These are phyloP conservation scores for Streptanthus diversifolius DNA, from an alignment of 345 rosid genomes.

Conservation along the genomic window DNA sequence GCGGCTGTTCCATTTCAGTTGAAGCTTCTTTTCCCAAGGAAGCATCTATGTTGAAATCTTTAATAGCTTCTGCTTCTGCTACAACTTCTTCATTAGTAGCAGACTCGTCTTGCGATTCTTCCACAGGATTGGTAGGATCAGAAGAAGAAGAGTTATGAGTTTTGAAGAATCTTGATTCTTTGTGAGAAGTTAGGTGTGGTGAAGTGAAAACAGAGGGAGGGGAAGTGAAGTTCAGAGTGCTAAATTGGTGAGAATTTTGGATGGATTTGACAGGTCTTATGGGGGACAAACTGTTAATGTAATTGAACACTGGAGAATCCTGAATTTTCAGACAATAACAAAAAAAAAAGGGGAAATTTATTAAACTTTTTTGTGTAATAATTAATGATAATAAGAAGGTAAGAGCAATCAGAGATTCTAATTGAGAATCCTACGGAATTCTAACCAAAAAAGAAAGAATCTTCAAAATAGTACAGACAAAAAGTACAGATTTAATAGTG, in stretches of 20 bases:
- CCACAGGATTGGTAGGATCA: constrained; percentile 37
- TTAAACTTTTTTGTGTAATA: no score
- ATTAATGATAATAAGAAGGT: not conserved
- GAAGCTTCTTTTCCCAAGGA: constrained; percentile 43
- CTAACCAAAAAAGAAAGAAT: not conserved
- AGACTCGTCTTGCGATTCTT: constrained; percentile 30
- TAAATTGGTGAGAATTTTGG: constrained; percentile 57
- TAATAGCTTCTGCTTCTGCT: constrained; percentile 38
- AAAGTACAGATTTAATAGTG: not conserved
- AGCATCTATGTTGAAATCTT: constrained; percentile 26
- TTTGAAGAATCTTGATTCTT: constrained; percentile 71
- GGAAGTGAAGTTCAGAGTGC: constrained; percentile 64
- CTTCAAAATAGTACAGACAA: not conserved
- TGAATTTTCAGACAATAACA: constrained; percentile 34
- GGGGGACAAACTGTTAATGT: constrained; percentile 89
- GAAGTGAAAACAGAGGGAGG: constrained; percentile 88
- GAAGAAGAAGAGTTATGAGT: constrained; percentile 42
- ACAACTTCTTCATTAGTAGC: constrained; percentile 24
- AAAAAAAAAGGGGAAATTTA: not conserved
- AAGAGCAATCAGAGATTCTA: not conserved
- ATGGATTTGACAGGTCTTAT: constrained; percentile 77
- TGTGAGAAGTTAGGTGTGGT: constrained; percentile 76
- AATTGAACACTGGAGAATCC: constrained; percentile 96
- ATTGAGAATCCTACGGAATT: not conserved
- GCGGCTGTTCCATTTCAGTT: constrained; percentile 46